These are phyloP conservation scores for Hypsizygus marmoreus DNA, from an alignment of 768 basidiomycete species.

Conservation along the genomic window DNA sequence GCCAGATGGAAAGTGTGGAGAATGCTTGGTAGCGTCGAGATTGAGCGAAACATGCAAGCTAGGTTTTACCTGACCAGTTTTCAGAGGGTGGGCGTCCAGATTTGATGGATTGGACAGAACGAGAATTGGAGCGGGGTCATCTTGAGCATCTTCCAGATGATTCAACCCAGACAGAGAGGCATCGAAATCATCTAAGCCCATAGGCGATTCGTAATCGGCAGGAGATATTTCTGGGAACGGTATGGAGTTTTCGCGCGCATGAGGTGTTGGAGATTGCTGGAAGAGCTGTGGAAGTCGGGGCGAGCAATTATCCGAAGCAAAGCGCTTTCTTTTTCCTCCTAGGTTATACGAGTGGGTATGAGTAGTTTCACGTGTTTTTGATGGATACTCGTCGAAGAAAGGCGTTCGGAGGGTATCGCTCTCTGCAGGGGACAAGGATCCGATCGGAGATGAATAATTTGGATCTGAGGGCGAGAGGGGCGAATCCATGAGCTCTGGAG, in stretches of 20 bases:
- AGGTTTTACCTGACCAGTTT: slow-evolving; percentile 6
- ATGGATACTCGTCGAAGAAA: slow-evolving; percentile 29
- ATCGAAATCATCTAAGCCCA: slow-evolving; percentile 6
- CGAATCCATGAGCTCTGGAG: slow-evolving; percentile 27
- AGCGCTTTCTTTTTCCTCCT: slow-evolving; percentile 1
- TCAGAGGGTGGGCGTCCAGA: slow-evolving; percentile 10
- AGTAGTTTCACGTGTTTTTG: slow-evolving; percentile 2
- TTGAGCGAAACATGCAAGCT: slow-evolving; percentile 24
- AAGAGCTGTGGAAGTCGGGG: slow-evolving; percentile 10
- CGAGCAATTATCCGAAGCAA: slow-evolving; percentile 6
- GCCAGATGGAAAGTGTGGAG: slow-evolving; percentile 53
- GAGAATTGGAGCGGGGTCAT: neutral
- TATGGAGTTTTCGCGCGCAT: slow-evolving; percentile 6
- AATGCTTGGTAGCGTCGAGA: slow-evolving; percentile 36
- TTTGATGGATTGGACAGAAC: slow-evolving; percentile 11
- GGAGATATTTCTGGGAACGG: slow-evolving; percentile 10
- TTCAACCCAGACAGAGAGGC: slow-evolving; percentile 13
- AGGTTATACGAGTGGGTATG: neutral
- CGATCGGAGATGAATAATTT: slow-evolving; percentile 29
- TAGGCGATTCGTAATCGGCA: slow-evolving; percentile 14
- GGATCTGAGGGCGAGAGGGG: slow-evolving; percentile 33
- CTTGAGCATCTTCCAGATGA: slow-evolving; percentile 6
- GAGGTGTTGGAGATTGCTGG: slow-evolving; percentile 4
- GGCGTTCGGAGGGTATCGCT: slow-evolving; percentile 45
- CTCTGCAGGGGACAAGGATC: slow-evolving; percentile 36